Conservation (phyloP, 2,329 filamentous ascomycete genomes). For the Pezicula rhizophila region DNA sequence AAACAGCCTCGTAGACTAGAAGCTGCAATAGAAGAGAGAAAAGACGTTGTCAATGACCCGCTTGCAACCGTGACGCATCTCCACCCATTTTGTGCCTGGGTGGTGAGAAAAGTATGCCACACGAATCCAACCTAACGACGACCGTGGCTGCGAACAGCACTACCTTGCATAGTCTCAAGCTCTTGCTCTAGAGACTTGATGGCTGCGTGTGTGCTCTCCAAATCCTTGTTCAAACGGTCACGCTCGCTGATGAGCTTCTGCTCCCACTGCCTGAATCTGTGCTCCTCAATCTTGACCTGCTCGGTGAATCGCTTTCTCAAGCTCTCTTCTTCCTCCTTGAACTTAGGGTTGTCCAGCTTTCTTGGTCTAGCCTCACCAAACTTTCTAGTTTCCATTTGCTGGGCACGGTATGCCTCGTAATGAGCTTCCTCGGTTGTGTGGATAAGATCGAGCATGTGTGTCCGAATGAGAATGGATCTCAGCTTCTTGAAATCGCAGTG, state of each 20-base stretch:
- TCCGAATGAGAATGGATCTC: constrained; percentile 95
- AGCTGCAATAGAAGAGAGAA: constrained; percentile 17
- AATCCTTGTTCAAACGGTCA: constrained; percentile 98
- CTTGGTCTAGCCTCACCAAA: constrained; percentile 95
- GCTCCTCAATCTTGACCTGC: constrained; percentile 99
- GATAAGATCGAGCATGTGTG: constrained; percentile 99
- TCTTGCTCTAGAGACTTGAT: constrained; percentile 86
- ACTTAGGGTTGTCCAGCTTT: constrained; percentile 99
- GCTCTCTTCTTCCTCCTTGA: constrained; percentile 99
- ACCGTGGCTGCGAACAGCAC: constrained; percentile 82
- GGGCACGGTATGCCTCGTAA: constrained; percentile 97
- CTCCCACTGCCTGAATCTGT: constrained; percentile 98
- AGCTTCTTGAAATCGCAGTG: constrained; percentile 99
- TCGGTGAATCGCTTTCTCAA: constrained; percentile 98
- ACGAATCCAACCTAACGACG: constrained; percentile 59
- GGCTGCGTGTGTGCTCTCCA: constrained; percentile 92
- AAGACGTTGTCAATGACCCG: constrained; percentile 22
- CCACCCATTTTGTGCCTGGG: constrained; percentile 2
- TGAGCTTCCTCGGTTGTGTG: constrained; percentile 99
- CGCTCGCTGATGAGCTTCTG: constrained; percentile 99
- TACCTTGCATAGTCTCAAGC: constrained; percentile 89
- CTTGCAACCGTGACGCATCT: constrained; percentile 21
- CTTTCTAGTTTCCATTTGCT: constrained; percentile 99
- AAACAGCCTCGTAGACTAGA: constrained; percentile 14
- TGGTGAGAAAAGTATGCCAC: neutral